A percentile compares a stretch with the other conserved stretches of the same genome.
Conservation (phyloP, 2,329 filamentous ascomycete species). For the Oidium heveae region DNA sequence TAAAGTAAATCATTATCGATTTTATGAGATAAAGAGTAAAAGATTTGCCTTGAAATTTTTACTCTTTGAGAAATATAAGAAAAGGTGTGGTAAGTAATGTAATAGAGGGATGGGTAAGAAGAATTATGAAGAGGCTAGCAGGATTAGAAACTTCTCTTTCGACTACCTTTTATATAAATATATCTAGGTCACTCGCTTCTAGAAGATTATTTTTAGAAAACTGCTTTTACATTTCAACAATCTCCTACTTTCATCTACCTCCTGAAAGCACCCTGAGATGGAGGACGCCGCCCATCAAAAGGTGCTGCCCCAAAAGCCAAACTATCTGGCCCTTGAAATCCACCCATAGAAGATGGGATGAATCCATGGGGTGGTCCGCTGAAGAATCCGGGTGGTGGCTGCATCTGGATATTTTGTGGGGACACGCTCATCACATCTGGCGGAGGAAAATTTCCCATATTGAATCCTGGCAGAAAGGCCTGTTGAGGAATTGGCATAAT, state of each 20-base stretch:
- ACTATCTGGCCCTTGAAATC: constrained; percentile 28
- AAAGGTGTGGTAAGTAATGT: neutral
- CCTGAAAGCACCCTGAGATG: constrained; percentile 22
- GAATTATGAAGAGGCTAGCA: neutral
- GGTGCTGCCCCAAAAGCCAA: constrained; percentile 22
- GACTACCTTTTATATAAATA: neutral
- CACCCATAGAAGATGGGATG: constrained; percentile 27
- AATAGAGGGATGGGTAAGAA: neutral
- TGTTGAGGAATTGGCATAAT: constrained; percentile 24
- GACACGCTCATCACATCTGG: constrained; percentile 20
- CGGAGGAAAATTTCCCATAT: constrained; percentile 21
- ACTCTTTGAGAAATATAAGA: neutral
- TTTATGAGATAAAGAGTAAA: too few relatives aligned
- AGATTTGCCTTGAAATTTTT: too few relatives aligned
- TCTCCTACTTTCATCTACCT: constrained; percentile 12
- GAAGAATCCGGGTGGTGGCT: constrained; percentile 23
- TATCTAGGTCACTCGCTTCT: neutral
- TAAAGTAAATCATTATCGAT: too few relatives aligned
- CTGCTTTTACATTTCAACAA: neutral
- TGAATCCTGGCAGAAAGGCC: constrained; percentile 37
- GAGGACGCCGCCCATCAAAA: constrained; percentile 30
- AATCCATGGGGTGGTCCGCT: constrained; percentile 22
- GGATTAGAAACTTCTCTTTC: neutral
- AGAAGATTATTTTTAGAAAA: neutral
- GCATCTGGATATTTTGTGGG: constrained; percentile 19